Conservation (phyloP, 345 rosid species). For the Hypericum androsaemum region DNA sequence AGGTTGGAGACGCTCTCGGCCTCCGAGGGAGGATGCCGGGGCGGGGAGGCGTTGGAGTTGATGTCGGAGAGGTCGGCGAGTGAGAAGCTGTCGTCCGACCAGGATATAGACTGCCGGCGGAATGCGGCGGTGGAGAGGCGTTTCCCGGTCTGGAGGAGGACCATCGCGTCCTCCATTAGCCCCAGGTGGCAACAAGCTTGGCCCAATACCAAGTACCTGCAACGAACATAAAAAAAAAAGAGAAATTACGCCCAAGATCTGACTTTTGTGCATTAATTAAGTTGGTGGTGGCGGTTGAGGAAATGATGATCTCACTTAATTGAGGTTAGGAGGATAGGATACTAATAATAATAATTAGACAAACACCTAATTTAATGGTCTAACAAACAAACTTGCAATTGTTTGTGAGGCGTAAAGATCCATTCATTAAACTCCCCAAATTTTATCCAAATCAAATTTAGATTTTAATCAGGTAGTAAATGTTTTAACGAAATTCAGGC, state of each 20-base stretch:
- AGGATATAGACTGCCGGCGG: slow-evolving; percentile 76
- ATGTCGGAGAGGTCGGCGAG: slow-evolving; percentile 23
- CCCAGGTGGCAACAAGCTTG: slow-evolving; percentile 93
- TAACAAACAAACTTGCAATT: too few species aligned
- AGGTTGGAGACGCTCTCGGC: slow-evolving; percentile 52
- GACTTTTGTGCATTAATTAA: not conserved
- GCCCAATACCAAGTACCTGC: slow-evolving; percentile 72
- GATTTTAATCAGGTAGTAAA: too few species aligned
- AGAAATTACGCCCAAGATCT: not conserved
- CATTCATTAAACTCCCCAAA: too few species aligned
- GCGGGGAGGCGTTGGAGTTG: slow-evolving; percentile 51
- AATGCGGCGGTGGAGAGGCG: slow-evolving; percentile 89
- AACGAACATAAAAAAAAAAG: not conserved
- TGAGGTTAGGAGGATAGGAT: too few species aligned
- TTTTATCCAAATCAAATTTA: too few species aligned
- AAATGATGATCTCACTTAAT: too few species aligned
- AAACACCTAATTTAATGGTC: too few species aligned
- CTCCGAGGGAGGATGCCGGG: slow-evolving; percentile 18
- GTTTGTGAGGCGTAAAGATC: too few species aligned
- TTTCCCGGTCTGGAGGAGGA: slow-evolving; percentile 79
- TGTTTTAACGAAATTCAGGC: too few species aligned
- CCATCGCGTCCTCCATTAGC: slow-evolving; percentile 97
- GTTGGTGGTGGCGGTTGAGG: too few species aligned
- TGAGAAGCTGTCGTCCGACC: slow-evolving; percentile 88
- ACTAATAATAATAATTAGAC: too few species aligned